Base-by-base conservation (phyloP, 2,329 filamentous ascomycete species). In the Ophioceras dolichostomum region DNA sequence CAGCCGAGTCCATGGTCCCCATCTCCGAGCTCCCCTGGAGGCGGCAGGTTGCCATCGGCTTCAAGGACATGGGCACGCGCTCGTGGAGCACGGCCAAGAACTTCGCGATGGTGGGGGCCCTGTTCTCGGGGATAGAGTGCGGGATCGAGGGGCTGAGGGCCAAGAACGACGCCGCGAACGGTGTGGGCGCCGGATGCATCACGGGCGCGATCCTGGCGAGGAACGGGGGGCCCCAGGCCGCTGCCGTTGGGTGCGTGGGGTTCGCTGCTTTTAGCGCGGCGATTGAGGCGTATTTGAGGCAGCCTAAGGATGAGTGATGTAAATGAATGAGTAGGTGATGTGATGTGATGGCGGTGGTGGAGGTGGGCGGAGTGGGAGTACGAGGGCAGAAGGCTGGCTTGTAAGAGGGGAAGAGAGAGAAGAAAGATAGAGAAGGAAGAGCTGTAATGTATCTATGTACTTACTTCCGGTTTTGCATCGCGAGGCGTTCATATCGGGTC, bases 121-220 rank as follows among this genome's bases (percentile, higher is more conserved):
- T 96, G 16, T 98, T 93, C 65, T 74, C 78, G 13, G 89, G 89
- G 29, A 94, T 91, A 37, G 91, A 98, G 63, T 98, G 91, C 65
- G 87, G 84, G 45, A 87, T 98, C 53, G 91, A 98, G 60, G 88
- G 88, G 0, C 71, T 84, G 50, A 74, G 91, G 21, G 91, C 88
- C 17, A 95, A 94, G 67, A 95, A 96, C 61, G 91, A 96, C 58
- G 60, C 96, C 21, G 75, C 67, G 45, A 98, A 98, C 64, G 86
- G 86, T 38, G 78, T 91, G 5, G 75, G 79, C 4, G 86, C 88
- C 1, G 91, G 91, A 0, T 96, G 89, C 55, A 65, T 95, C 38
- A 95, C 91, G 9, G 91, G 91, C 13, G 91, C 85, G 14, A 83
- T 91, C 38, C 61, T 98, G 45, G 89, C 86, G 34, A 77, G 83